Percentiles rank a stretch among this genome's conserved stretches.
These are phyloP conservation scores for Spergularia bocconei DNA, from an alignment of 148 eudicot species.

Conservation along the genomic window DNA sequence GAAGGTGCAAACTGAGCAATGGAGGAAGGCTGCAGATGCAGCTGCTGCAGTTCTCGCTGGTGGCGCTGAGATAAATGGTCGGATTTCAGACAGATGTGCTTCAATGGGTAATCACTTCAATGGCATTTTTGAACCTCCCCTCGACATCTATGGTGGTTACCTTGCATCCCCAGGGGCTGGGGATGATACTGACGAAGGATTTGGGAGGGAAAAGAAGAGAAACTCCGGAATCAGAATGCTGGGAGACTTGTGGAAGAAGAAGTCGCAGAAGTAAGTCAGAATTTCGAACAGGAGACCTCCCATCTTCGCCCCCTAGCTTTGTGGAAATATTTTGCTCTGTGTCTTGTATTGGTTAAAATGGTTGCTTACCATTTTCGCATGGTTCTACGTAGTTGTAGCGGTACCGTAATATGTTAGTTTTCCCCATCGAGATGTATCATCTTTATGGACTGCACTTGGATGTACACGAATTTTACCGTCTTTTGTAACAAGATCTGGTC, in stretches of 20 bases:
- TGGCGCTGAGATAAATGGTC: slow-evolving; percentile 48
- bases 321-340: not conserved
- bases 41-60: slow-evolving; percentile 75
- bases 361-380: slow-evolving; percentile 34
- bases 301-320: not conserved
- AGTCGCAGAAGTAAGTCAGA: slow-evolving; percentile 55
- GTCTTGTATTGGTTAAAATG: slow-evolving; percentile 16
- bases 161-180: slow-evolving; percentile 54
- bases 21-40: slow-evolving; percentile 96
- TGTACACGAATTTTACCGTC: too few relatives aligned
- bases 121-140: slow-evolving; percentile 36
- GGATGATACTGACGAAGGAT: slow-evolving; percentile 55
- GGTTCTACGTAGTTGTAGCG: not conserved
- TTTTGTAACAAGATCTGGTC: too few relatives aligned
- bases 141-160: slow-evolving; percentile 40
- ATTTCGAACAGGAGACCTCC: too few relatives aligned
- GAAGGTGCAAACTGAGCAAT: slow-evolving; percentile 91
- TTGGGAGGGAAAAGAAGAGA: slow-evolving; percentile 62
- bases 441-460: not conserved
- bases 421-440: not conserved
- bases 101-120: slow-evolving; percentile 83
- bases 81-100: slow-evolving; percentile 66
- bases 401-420: not conserved
- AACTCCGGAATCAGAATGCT: slow-evolving; percentile 74
- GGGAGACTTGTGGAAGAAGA: slow-evolving; percentile 96